These are phyloP conservation scores for Talaromyces sp. DNA, from an alignment of 2,329 filamentous ascomycete species.

Conservation along the genomic window DNA sequence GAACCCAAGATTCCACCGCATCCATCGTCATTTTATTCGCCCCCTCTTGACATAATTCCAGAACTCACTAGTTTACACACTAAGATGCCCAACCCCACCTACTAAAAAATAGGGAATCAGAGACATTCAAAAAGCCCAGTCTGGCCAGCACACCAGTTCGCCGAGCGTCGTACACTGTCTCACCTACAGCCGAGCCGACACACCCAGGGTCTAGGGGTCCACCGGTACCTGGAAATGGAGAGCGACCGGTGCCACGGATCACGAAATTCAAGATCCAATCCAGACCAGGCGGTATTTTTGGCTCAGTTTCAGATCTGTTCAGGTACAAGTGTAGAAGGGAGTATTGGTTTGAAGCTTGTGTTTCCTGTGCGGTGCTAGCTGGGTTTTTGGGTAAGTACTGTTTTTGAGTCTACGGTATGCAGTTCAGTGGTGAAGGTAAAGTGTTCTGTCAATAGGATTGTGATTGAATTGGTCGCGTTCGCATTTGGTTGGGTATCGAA, in stretches of 20 bases:
- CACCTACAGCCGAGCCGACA: neutral
- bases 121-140: slow-evolving; percentile 4
- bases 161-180: slow-evolving; percentile 3
- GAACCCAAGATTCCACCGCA: neutral
- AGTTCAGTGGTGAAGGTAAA: no score
- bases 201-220: slow-evolving; percentile 10
- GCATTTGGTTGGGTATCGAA: no score
- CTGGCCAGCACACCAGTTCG: neutral
- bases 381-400: neutral
- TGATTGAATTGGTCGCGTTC: no score
- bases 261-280: slow-evolving; percentile 12
- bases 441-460: no score
- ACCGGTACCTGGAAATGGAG: slow-evolving; percentile 17
- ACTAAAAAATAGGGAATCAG: neutral
- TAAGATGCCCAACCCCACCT: neutral
- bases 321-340: slow-evolving; percentile 5
- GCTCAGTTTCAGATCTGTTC: slow-evolving; percentile 12
- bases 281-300: neutral
- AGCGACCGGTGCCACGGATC: slow-evolving; percentile 9
- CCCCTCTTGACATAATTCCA: neutral
- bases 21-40: neutral
- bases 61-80: neutral
- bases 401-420: neutral
- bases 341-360: neutral
- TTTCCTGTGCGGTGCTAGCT: neutral